Conservation (phyloP, 2,329 filamentous ascomycete genomes). For the Orbilia blumenaviensis region DNA sequence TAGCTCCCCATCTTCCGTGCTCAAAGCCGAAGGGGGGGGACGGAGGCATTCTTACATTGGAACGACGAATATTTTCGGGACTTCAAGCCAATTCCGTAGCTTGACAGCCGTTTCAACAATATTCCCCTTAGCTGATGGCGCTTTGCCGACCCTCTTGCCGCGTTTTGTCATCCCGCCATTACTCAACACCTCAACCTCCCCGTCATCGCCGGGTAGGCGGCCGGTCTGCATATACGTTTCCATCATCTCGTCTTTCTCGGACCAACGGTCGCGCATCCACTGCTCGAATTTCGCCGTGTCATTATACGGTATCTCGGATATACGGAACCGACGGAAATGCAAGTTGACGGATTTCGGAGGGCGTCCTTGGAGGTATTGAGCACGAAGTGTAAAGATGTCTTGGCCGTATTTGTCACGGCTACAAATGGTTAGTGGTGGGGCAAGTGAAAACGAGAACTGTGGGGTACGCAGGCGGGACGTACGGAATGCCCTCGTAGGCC, state of each 20-base stretch:
- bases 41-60: constrained; percentile 59
- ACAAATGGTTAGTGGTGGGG: constrained; percentile 20
- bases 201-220: constrained; percentile 77
- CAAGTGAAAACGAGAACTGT: background rate
- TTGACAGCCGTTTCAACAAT: constrained; percentile 69
- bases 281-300: constrained; percentile 77
- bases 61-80: constrained; percentile 67
- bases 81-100: constrained; percentile 67
- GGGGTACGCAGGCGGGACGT: constrained; percentile 63
- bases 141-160: constrained; percentile 58
- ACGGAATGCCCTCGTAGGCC: constrained; percentile 92
- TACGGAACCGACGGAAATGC: constrained; percentile 87
- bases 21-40: background rate
- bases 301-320: constrained; percentile 82
- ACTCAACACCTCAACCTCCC: constrained; percentile 28
- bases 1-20: background rate
- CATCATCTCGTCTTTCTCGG: constrained; percentile 88
- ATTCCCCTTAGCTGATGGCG: constrained; percentile 56
- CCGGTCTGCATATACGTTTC: constrained; percentile 82
- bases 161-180: constrained; percentile 53
- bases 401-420: constrained; percentile 87
- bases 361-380: constrained; percentile 86
- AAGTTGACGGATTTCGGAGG: constrained; percentile 96
- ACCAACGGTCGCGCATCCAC: constrained; percentile 88
- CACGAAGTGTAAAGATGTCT: constrained; percentile 83